Evolutionary conservation across 352 stramenopile genomes (phyloP).

Genomic region (Phytophthora fragariaefolia): DNA sequence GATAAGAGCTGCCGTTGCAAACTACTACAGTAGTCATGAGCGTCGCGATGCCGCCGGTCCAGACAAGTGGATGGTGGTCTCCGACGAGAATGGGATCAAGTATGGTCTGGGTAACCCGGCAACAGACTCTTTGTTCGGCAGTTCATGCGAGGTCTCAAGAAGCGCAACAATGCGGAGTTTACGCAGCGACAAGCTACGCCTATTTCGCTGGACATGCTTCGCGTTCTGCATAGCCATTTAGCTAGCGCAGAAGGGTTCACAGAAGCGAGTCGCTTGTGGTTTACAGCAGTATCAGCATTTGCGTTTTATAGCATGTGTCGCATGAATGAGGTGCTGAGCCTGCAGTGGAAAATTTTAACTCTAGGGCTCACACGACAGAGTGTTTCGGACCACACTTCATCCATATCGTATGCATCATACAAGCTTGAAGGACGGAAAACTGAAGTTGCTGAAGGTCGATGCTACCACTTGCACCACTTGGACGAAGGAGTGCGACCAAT

Average conservation of each 20-base stretch:
- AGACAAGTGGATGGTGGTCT: neutral
- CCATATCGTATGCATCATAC: conserved; percentile 7
- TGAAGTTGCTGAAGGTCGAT: conserved; percentile 13
- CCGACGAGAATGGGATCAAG: neutral
- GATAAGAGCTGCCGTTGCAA: conserved; percentile 16
- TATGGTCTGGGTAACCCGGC: neutral
- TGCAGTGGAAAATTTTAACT: conserved; percentile 12
- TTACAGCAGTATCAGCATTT: conserved; percentile 6
- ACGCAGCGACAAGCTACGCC: conserved; percentile 4
- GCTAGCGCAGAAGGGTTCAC: conserved; percentile 2
- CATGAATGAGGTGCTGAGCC: conserved; percentile 16
- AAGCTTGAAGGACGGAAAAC: conserved; percentile 19
- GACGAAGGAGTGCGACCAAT: neutral
- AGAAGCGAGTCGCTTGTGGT: conserved; percentile 6
- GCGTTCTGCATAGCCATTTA: conserved; percentile 1
- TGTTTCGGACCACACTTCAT: neutral
- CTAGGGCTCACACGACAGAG: conserved; percentile 4
- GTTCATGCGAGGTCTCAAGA: neutral
- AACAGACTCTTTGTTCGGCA: neutral
- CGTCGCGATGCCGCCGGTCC: neutral
- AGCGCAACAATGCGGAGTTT: neutral
- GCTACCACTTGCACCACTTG: conserved; percentile 9
- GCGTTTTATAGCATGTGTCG: conserved; percentile 20
- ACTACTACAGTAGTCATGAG: neutral
- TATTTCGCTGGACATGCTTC: conserved; percentile 14